These are phyloP conservation scores for Aspergillus affinis DNA, from an alignment of 495 filamentous ascomycete genomes.

Conservation along the genomic window DNA sequence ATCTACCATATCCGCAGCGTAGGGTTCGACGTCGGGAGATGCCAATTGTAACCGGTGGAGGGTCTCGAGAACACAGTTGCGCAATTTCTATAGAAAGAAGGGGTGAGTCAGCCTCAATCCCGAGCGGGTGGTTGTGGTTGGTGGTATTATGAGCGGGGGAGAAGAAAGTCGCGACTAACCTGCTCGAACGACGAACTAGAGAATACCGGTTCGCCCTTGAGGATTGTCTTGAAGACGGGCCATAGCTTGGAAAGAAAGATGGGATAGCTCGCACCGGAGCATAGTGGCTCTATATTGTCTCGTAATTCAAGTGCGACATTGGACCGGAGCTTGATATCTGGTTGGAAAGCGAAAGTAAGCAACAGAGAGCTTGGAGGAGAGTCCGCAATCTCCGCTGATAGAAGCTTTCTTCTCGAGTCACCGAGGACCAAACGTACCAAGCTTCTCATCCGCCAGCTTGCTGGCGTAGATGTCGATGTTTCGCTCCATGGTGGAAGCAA, in stretches of 20 bases:
- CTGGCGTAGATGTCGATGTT: conserved; percentile 60
- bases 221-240: conserved; percentile 82
- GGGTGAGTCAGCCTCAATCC: conserved; percentile 5
- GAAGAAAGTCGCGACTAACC: conserved; percentile 40
- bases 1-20: conserved; percentile 82
- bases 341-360: conserved; percentile 15
- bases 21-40: conserved; percentile 80
- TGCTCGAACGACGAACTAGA: conserved; percentile 84
- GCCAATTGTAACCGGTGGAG: conserved; percentile 85
- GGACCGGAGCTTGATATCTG: conserved; percentile 74
- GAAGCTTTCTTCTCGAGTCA: background rate
- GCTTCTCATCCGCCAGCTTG: conserved; percentile 58
- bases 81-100: conserved; percentile 64
- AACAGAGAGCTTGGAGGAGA: background rate
- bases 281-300: conserved; percentile 78
- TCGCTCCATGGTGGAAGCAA: conserved; percentile 44
- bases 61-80: conserved; percentile 90
- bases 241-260: conserved; percentile 81
- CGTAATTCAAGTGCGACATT: conserved; percentile 77
- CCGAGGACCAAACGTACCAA: conserved; percentile 45
- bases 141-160: conserved; percentile 3
- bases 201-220: conserved; percentile 87
- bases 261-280: conserved; percentile 63
- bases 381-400: background rate
- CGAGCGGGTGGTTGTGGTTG: no score